These are phyloP conservation scores for Wolfiporia cocos DNA, from an alignment of 1,284 basidiomycete species.

Conservation along the genomic window DNA sequence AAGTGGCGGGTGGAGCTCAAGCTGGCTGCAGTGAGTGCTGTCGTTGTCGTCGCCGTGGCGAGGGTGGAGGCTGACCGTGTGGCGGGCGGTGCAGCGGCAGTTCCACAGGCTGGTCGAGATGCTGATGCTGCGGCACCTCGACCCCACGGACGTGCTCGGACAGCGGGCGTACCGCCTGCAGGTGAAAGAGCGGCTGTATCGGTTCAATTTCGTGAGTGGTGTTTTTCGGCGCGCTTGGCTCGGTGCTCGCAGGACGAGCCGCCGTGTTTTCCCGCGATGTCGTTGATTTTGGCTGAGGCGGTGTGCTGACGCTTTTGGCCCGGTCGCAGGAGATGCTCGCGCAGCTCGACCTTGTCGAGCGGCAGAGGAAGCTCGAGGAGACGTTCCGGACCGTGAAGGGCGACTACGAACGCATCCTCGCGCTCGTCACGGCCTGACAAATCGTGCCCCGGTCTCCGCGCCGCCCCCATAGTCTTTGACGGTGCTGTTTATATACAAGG, in stretches of 20 bases:
- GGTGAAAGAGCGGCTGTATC: constrained; percentile 90
- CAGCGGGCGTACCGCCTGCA: constrained; percentile 71
- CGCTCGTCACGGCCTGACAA: too few species aligned
- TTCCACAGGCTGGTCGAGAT: constrained; percentile 92
- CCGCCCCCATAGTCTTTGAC: too few species aligned
- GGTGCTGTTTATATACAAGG: too few species aligned
- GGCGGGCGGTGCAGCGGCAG: constrained; percentile 62
- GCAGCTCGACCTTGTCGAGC: constrained; percentile 81
- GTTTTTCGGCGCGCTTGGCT: background rate
- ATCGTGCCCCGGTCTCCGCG: too few species aligned
- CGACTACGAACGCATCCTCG: constrained; percentile 82
- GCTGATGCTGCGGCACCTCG: constrained; percentile 74
- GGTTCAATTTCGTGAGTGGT: constrained; percentile 85
- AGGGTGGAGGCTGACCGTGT: background rate
- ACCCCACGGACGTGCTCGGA: constrained; percentile 51
- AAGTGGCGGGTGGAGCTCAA: constrained; percentile 79
- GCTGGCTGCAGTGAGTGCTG: constrained; percentile 68
- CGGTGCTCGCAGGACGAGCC: too few species aligned
- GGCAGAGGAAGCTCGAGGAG: constrained; percentile 86
- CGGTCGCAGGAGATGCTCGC: constrained; percentile 71
- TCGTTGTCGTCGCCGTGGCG: background rate
- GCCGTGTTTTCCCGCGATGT: too few species aligned
- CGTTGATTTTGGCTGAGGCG: background rate
- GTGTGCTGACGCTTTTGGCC: background rate
- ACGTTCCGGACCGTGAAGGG: constrained; percentile 87